Percentiles rank a stretch among this genome's conserved stretches.
phyloP scores from a whole-genome alignment of 768 basidiomycete species.

The Boletus tylopilopsis region DNA sequence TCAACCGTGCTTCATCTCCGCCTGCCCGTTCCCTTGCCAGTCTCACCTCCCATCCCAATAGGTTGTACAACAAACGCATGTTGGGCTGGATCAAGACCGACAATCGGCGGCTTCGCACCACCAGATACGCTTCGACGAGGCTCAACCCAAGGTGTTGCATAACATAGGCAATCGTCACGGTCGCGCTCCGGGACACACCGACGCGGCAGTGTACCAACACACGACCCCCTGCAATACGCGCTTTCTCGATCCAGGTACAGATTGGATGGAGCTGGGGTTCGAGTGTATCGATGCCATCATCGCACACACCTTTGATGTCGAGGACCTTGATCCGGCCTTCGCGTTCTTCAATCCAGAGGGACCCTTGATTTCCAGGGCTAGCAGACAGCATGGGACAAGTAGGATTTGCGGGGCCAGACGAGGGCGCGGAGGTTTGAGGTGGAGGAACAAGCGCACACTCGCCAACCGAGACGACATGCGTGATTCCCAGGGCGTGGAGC shows the following conservation, averaged over 20 bases:
- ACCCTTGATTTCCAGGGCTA: constrained; percentile 55
- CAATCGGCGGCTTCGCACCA: constrained; percentile 85
- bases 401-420: constrained; percentile 1
- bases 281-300: constrained; percentile 95
- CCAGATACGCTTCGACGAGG: constrained; percentile 90
- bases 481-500: constrained; percentile 93
- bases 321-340: constrained; percentile 88
- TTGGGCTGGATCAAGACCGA: constrained; percentile 94
- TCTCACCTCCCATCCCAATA: constrained; percentile 92
- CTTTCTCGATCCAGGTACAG: constrained; percentile 91
- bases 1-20: constrained; percentile 46
- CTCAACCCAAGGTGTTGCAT: constrained; percentile 88
- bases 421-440: constrained; percentile 32
- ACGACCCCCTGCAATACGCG: constrained; percentile 77
- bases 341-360: constrained; percentile 82
- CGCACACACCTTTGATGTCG: constrained; percentile 89
- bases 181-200: constrained; percentile 95
- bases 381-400: constrained; percentile 31
- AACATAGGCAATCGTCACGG: constrained; percentile 95
- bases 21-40: constrained; percentile 75
- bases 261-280: constrained; percentile 85
- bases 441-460: constrained; percentile 91
- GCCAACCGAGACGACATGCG: constrained; percentile 95
- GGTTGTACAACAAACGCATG: constrained; percentile 91
- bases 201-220: constrained; percentile 97